Percentiles rank a stretch among this genome's conserved stretches.
These are phyloP conservation scores for Craspedostauros australis DNA, from an alignment of 108 stramenopile species.

Conservation along the genomic window DNA sequence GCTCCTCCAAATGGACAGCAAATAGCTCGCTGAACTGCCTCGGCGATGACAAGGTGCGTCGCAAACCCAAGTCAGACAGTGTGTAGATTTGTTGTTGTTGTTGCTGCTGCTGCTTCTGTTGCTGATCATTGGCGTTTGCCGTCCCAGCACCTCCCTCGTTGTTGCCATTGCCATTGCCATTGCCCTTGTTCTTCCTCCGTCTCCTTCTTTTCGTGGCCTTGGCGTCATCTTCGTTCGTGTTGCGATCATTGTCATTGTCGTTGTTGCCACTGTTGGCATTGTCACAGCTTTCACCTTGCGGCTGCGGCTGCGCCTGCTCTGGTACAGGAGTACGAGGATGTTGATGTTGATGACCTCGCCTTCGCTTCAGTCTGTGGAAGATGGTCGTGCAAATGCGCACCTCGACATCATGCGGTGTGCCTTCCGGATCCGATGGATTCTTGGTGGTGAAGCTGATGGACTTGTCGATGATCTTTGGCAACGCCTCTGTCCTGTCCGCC, in stretches of 20 bases:
- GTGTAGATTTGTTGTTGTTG: too few species aligned
- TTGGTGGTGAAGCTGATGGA: too few species aligned
- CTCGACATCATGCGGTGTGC: slow-evolving; percentile 69
- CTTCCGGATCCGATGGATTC: neutral
- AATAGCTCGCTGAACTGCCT: slow-evolving; percentile 41
- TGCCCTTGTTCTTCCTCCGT: too few species aligned
- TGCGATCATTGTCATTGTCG: too few species aligned
- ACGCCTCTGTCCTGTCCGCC: too few species aligned
- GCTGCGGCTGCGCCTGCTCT: slow-evolving; percentile 19
- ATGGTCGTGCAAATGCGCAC: slow-evolving; percentile 50
- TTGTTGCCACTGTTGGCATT: neutral
- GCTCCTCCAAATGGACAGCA: slow-evolving; percentile 12
- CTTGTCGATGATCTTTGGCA: too few species aligned
- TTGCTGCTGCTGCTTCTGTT: neutral
- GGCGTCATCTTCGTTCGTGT: too few species aligned
- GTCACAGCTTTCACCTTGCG: neutral
- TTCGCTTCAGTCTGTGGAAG: slow-evolving; percentile 40
- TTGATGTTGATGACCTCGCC: slow-evolving; percentile 37
- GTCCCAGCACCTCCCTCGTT: too few species aligned
- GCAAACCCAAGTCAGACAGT: slow-evolving; percentile 60
- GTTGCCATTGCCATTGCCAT: too few species aligned
- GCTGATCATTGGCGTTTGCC: slow-evolving; percentile 2
- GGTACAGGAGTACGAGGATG: slow-evolving; percentile 35
- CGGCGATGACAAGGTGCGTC: slow-evolving; percentile 34
- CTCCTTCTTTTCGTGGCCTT: too few species aligned